Evolutionary conservation across 108 stramenopile genomes (phyloP), one percentile per base, ranked within the genome.

Genomic region (Skeletonema costatum): DNA sequence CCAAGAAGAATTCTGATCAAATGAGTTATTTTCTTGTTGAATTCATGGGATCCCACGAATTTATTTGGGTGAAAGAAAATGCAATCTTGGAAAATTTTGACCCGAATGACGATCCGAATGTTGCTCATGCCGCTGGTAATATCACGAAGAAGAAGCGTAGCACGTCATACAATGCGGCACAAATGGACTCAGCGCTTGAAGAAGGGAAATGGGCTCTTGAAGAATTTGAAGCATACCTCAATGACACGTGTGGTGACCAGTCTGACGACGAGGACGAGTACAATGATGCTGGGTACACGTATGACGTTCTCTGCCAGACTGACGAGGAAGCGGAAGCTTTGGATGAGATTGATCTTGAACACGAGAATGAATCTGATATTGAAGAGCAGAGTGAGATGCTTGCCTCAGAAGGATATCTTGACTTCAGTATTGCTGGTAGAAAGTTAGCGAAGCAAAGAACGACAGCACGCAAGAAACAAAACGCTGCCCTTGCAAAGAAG

Each of bases 1-100:
- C 87, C 70, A 77, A 87, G 50, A 87, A 91, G 46, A 71, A 74
- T 14, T 58, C 78, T 16, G 89, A 91, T 35, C 70, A 77, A 6
- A 88, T 91, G 82, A 93, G 92, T 75, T 93, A 87, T 74, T 96
- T 96, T 70, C 75, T 96, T 33, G 92, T 93, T 44, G 95, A 96
- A 71, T 96, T 96, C 71, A 84, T 96, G 65, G 95, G 95, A 6
- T 91, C 89, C 17, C 95, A 96, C 73, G 92, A 93, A 74, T 96
- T 96, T 64, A 93, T 93, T 63, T 96, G 95, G 95, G 92, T 93
- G 1, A 73, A 84, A 33, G 95, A 96, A 70, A 76, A 87, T 48
- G 95, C 93, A 35, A 96, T 96, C 64, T 82, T 91, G 4, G 95
- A 96, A 61, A 89, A 83, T 14, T 96, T 93, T 71, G 90, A 93